Evolutionary conservation across 1,284 basidiomycete genomes (phyloP).

Genomic region (Cryptococcus sp.): DNA sequence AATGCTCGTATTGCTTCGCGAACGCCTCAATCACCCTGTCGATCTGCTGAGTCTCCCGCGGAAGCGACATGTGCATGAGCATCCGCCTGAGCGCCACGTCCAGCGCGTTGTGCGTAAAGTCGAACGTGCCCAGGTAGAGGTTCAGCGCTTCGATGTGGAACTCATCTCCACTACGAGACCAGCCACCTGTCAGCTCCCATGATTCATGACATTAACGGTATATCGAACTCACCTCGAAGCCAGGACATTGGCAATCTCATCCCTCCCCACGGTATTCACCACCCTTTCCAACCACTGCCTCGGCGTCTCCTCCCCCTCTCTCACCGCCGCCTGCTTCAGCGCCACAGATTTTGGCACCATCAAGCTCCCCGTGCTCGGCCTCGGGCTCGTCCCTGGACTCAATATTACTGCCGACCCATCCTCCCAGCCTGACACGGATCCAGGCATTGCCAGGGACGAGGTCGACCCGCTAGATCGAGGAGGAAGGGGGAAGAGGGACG

Average conservation of each 20-base stretch:
- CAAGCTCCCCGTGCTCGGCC: constrained; percentile 30
- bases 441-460: constrained; percentile 18
- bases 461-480: constrained; percentile 35
- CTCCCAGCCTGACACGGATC: constrained; percentile 11
- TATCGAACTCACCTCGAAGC: constrained; percentile 65
- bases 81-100: constrained; percentile 89
- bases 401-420: constrained; percentile 15
- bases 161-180: constrained; percentile 61
- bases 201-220: no score
- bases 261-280: constrained; percentile 62
- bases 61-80: constrained; percentile 86
- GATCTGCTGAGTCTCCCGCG: constrained; percentile 96
- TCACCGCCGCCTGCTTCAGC: constrained; percentile 15
- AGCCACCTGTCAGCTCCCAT: not conserved
- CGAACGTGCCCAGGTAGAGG: constrained; percentile 71
- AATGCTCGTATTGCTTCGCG: constrained; percentile 74
- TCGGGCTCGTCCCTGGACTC: constrained; percentile 25
- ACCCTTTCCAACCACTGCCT: constrained; percentile 66
- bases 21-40: constrained; percentile 97
- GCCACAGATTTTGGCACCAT: constrained; percentile 8
- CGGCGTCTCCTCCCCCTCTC: constrained; percentile 61
- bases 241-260: constrained; percentile 71
- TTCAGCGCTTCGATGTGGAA: constrained; percentile 71
- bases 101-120: constrained; percentile 73
- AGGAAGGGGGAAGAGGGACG: constrained; percentile 37